Evolutionary conservation across 148 eudicot species (phyloP), one percentile per base, ranked within the genome.

Genomic region (Cornus kousa): DNA sequence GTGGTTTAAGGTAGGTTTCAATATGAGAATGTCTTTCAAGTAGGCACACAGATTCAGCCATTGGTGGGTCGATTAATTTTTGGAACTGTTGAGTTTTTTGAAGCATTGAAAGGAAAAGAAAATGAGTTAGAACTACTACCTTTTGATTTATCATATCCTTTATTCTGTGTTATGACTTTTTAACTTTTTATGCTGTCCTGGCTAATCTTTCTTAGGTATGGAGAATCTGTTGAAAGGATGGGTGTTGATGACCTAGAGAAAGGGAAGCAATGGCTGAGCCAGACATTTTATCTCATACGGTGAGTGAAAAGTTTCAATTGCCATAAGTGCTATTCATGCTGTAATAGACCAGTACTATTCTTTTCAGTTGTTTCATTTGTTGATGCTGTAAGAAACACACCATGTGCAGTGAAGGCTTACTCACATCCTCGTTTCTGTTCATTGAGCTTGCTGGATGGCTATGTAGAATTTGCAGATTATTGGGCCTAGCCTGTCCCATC

Each of bases 261-360:
- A 76, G 98, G 98, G 82, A 95, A 93, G 86, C 72, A 89, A 88
- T 93, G 98, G 98, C 84, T 95, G 73, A 84, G 83, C 73, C 83
- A 85, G 72, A 87, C 96, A 70, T 95, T 95, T 87, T 74, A 88
- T 84, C 94, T 95, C 69, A 93, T 95, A 85, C 81, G 98, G 98
- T 93, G 74, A 80, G 81, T 53, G 80, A 77, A 5, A 67, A 50
- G 48, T 72, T 13, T 75, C 53, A 46, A 24, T 62, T 53, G 32
- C 10, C 73, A 1, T 73, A 73, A 43, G 59, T 17, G n/a, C 31
- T 50, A 55, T 70, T 67, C 31, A 20, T 19, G 73, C 22, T 1
- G 65, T 17, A 60, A 12, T 60, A 28, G 28, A 28, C 28, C 28
- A 28, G 1, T 28, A 28, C 28, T 28, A 28, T 16, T 60, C 65